These are phyloP conservation scores for Neurospora sp. DNA, from an alignment of 2,329 filamentous ascomycete genomes.

Conservation along the genomic window DNA sequence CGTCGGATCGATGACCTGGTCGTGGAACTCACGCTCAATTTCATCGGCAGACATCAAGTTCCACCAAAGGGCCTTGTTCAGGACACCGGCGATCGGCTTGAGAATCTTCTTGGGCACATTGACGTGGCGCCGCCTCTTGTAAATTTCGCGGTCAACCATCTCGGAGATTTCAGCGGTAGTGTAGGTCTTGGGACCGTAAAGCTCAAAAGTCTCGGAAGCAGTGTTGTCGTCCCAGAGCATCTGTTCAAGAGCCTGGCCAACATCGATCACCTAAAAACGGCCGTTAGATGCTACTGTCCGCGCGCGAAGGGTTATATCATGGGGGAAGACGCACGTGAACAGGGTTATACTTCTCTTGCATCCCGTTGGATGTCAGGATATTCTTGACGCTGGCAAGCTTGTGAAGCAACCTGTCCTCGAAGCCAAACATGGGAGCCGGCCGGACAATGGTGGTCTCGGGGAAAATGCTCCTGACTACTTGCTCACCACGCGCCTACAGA, in stretches of 20 bases:
- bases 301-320: constrained; percentile 3
- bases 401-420: constrained; percentile 85
- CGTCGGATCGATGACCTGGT: constrained; percentile 80
- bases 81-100: constrained; percentile 61
- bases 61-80: constrained; percentile 89
- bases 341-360: constrained; percentile 84
- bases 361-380: constrained; percentile 82
- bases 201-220: constrained; percentile 82
- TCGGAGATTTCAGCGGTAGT: constrained; percentile 77
- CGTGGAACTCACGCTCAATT: constrained; percentile 84
- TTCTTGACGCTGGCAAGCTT: constrained; percentile 73
- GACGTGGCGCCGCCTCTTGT: constrained; percentile 80
- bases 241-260: constrained; percentile 76
- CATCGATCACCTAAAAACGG: constrained; percentile 62
- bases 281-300: constrained; percentile 2
- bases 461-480: constrained; percentile 78
- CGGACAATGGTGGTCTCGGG: constrained; percentile 96
- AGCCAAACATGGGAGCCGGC: constrained; percentile 87
- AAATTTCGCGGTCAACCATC: constrained; percentile 84
- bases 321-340: constrained; percentile 59
- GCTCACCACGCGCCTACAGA: constrained; percentile 62
- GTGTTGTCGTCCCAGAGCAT: constrained; percentile 91
- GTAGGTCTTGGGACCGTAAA: constrained; percentile 91
- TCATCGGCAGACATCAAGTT: constrained; percentile 72
- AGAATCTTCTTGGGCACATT: constrained; percentile 78